Conservation (phyloP, 441 rosid species). For the Hura crepitans region DNA sequence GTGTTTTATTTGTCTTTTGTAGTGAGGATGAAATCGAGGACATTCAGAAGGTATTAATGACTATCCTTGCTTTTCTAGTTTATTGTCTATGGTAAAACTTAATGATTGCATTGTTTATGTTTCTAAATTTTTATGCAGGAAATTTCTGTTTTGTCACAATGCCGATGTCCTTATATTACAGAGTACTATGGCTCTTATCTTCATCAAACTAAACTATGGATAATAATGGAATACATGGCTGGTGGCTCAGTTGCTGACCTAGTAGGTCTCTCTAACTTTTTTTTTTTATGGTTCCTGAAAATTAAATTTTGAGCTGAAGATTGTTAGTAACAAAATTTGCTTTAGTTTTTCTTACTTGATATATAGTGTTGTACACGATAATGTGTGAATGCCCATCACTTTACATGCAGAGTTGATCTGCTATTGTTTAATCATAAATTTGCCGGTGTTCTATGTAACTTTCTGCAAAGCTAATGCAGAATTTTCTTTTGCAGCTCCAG, state of each 20-base stretch:
- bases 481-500: slow-evolving; percentile 62
- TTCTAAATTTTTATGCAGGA: slow-evolving; percentile 56
- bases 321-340: not conserved
- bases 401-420: not conserved
- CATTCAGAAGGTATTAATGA: slow-evolving; percentile 77
- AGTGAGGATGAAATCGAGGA: slow-evolving; percentile 99
- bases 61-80: slow-evolving; percentile 17
- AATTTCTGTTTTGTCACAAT: slow-evolving; percentile 95
- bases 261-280: slow-evolving; percentile 53
- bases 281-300: slow-evolving; percentile 21
- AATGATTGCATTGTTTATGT: slow-evolving; percentile 32
- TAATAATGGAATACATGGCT: slow-evolving; percentile 99
- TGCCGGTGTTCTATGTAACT: not conserved
- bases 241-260: slow-evolving; percentile 99
- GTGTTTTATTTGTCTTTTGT: slow-evolving; percentile 23
- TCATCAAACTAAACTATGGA: slow-evolving; percentile 96
- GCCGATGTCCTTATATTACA: slow-evolving; percentile 92
- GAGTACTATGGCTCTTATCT: slow-evolving; percentile 98
- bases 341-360: not conserved
- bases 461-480: slow-evolving; percentile 22
- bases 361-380: not conserved
- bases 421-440: not conserved
- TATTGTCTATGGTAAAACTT: slow-evolving; percentile 12
- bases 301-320: not conserved
- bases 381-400: not conserved